These are phyloP conservation scores for Chrysochromulina parva DNA, from an alignment of 78 protist species.

Conservation along the genomic window DNA sequence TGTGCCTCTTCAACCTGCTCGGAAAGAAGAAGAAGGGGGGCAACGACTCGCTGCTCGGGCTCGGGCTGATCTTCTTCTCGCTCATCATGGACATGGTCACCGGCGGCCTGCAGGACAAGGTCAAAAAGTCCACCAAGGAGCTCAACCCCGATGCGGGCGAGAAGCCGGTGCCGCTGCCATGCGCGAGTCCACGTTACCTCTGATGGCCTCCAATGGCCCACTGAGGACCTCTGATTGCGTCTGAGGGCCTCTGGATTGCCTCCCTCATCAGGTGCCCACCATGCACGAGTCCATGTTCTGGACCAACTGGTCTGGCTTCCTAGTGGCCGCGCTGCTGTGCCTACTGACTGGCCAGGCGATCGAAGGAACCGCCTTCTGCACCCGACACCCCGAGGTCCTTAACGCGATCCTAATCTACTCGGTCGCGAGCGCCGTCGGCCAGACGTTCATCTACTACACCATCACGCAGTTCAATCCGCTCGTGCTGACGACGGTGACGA, in stretches of 20 bases:
- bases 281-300: conserved; percentile 23
- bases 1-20: conserved; percentile 35
- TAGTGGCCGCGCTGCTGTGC: background rate
- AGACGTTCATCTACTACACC: conserved; percentile 36
- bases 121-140: conserved; percentile 15
- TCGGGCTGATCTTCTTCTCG: background rate
- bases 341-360: background rate
- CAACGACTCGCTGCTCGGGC: conserved; percentile 24
- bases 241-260: no score
- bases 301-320: conserved; percentile 31
- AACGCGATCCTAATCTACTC: background rate
- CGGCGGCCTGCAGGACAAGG: conserved; percentile 38
- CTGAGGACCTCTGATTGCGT: no score
- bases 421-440: conserved; percentile 37
- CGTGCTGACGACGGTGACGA: conserved; percentile 28
- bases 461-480: conserved; percentile 27
- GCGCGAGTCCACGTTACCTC: no score
- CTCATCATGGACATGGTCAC: conserved; percentile 24
- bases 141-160: conserved; percentile 2
- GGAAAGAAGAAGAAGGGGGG: background rate
- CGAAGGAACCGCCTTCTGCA: background rate
- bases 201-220: no score
- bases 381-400: conserved; percentile 11
- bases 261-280: background rate
- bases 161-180: no score